Percentiles rank a stretch among this genome's conserved stretches.
phyloP scores from a whole-genome alignment of 169 alveolate genomes.

The Plasmodium knowlesi region DNA sequence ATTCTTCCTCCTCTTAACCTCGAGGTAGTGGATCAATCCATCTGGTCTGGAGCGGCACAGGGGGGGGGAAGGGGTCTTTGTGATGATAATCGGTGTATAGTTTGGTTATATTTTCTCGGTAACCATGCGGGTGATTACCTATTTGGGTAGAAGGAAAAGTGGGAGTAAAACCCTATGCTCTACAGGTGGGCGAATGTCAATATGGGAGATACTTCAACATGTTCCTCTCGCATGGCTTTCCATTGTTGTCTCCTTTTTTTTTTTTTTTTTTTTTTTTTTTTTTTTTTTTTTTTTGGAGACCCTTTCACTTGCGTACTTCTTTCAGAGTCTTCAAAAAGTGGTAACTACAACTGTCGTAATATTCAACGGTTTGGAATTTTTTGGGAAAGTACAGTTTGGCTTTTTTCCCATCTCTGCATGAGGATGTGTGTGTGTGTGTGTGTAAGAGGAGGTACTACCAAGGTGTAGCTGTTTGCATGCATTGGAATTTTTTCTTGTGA shows the following conservation, averaged over 20 bases:
- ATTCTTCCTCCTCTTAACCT: constrained; percentile 12
- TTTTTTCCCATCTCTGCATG: constrained; percentile 40
- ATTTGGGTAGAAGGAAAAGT: constrained; percentile 36
- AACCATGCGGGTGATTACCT: neutral
- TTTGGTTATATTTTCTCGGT: neutral
- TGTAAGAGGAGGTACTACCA: neutral
- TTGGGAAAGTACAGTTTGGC: constrained; percentile 52
- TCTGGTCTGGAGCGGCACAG: constrained; percentile 11
- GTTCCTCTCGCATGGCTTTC: neutral
- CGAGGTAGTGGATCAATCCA: constrained; percentile 30
- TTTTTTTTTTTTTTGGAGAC: neutral
- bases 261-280: neutral
- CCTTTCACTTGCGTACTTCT: constrained; percentile 7
- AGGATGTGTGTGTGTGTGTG: neutral
- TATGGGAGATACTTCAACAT: neutral
- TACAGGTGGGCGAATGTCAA: neutral
- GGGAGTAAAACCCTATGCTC: constrained; percentile 60
- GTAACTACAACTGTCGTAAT: constrained; percentile 33
- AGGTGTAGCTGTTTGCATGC: neutral
- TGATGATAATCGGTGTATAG: neutral
- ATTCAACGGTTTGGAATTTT: constrained; percentile 42
- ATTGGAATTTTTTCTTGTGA: neutral
- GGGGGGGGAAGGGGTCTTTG: neutral
- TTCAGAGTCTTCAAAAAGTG: constrained; percentile 30
- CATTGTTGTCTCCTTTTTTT: neutral